Evolutionary conservation across 345 rosid species (phyloP).

Genomic region (Gossypium australe): DNA sequence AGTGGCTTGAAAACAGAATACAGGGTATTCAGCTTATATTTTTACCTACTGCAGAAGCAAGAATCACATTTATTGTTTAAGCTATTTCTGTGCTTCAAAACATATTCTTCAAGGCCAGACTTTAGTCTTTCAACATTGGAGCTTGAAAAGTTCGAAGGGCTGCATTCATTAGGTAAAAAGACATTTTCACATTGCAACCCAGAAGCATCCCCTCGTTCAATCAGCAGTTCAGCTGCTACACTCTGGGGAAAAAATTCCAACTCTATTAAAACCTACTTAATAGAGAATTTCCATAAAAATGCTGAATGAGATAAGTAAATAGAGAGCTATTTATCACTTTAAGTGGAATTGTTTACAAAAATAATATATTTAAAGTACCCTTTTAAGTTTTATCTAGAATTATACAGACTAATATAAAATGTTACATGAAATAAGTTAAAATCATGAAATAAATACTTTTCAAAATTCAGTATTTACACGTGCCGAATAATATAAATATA

Average conservation of each 20-base stretch:
- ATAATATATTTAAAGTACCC: no score
- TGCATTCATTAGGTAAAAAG: constrained; percentile 47
- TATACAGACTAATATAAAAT: no score
- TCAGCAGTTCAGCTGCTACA: constrained; percentile 63
- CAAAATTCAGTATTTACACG: no score
- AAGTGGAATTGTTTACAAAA: no score
- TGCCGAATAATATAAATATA: no score
- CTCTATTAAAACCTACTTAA: background rate
- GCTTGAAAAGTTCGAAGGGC: constrained; percentile 34
- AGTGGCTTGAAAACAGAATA: constrained; percentile 6
- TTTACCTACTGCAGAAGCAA: constrained; percentile 53
- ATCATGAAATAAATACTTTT: no score
- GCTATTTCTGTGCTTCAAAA: constrained; percentile 52
- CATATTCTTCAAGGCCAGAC: constrained; percentile 75
- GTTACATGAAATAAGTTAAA: no score
- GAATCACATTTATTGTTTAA: constrained; percentile 35
- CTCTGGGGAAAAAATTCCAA: constrained; percentile 35
- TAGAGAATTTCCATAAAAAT: background rate
- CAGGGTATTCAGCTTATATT: constrained; percentile 4
- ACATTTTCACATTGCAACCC: constrained; percentile 39
- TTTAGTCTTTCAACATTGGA: constrained; percentile 58
- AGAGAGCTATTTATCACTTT: background rate
- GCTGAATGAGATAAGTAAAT: background rate
- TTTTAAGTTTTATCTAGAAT: no score
- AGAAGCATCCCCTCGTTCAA: constrained; percentile 37